Base-by-base conservation (phyloP, 371 early-diverging fungal species). In the Actinomortierella ambigua region DNA sequence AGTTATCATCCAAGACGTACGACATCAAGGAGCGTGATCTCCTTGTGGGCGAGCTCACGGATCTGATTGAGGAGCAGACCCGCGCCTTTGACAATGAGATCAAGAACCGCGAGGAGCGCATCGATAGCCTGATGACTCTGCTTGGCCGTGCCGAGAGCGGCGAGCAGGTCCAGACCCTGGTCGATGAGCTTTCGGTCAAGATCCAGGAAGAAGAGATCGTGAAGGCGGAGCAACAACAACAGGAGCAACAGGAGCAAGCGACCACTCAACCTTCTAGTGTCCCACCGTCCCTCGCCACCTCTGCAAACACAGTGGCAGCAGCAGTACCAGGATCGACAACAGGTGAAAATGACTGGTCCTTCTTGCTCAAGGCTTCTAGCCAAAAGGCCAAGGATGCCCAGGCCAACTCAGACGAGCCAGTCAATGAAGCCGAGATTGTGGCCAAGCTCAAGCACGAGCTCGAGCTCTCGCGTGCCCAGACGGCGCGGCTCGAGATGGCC, bases 11-110 rank as follows among this genome's bases (percentile, higher is more conserved):
- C 63, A 71, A 63, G 53, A 59, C 63, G 0, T 71, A 63, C 27
- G 73, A 71, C 39, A 66, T 66, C 57, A 65, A 50, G 28, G 73
- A 71, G 29, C 62, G 73, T n/a, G 73, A 71, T 40, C 57, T 71
- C 17, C 63, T 71, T 28, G 73, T 71, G 15, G 44, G 60, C 13
- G 73, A 71, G 39, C 66, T 71, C 27, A 53, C 66, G 1, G 73
- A 66, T 1, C 40, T 71, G 54, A 71, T 71, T 17, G 59, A 71
- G 20, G 63, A 63, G 8, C 66, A 71, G 41, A 61, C 66, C 34
- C 53, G 43, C 26, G 59, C 63, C 11, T 66, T 66, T 28, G 55
- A 57, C 1, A 53, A 20, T 1, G 73, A 71, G 46, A 65, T 65
- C 46, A 62, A 63, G 49, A 50, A 51, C 13, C 62, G 66, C 7